Evolutionary conservation across 805 yeast genomes (phyloP), one percentile per base, ranked within the genome.

Genomic region (Ogataea philodendri): DNA sequence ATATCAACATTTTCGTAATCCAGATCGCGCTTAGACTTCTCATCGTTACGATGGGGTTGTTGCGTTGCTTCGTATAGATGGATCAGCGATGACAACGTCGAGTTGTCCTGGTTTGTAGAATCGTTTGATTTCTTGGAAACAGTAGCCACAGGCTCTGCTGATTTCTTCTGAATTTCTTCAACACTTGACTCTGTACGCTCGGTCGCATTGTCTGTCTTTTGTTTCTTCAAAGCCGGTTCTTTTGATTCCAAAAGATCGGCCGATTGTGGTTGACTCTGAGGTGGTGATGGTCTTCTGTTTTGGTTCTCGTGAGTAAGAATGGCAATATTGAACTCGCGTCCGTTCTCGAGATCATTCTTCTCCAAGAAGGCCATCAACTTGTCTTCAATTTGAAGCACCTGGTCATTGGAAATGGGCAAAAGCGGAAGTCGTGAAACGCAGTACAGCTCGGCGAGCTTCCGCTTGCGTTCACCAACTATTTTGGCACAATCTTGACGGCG

Each of bases 391-490:
- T 48, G 65, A 39, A 54, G 54, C 43, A 63, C 59, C 19, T 50
- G 66, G 32, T 48, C 65, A 41, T 51, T 65, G 40, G 68, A 67
- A 45, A 52, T 62, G 30, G 64, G 77, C 37, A 72, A 53, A 38
- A 66, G 62, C 13, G 79, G 75, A 33, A 75, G 57, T 41, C 75
- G 57, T 8, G 84, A 66, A 9, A 81, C 70, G 44, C 78, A 73
- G 51, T 76, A 81, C 11, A 81, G 60, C 54, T 80, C 84, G 2
- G 81, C 68, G 15, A 81, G 62, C 49, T 76, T 76, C 17, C 79
- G 62, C 48, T 76, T 76, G 31, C 87, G 63, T 28, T 65, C 63
- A 41, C 66, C 63, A 9, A 75, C 60, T n/a, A 76, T 58, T 31
- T 66, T 69, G 27, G 62, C 42, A 29, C 73, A 66, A 21, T 59